phyloP scores from a whole-genome alignment of 306 rosid species.

The Citrullus colocynthis region DNA sequence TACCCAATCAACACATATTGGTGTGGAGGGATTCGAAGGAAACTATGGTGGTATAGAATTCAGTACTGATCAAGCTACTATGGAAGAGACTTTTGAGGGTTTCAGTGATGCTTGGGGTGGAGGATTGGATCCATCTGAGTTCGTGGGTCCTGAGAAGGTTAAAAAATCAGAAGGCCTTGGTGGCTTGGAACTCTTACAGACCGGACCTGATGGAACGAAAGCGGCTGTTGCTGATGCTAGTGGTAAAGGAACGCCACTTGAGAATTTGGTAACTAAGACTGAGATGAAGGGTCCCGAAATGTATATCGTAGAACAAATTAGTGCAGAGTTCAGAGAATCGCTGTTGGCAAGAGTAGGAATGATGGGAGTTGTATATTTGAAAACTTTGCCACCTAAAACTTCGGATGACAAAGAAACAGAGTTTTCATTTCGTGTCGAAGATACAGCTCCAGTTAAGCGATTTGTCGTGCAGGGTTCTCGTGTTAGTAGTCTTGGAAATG shows the following conservation, averaged over 20 bases:
- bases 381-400: conserved; percentile 63
- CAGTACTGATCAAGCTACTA: conserved; percentile 55
- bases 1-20: conserved; percentile 75
- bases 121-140: conserved; percentile 85
- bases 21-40: conserved; percentile 95
- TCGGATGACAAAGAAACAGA: conserved; percentile 82
- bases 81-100: conserved; percentile 82
- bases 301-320: conserved; percentile 63
- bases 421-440: conserved; percentile 77
- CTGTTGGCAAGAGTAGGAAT: conserved; percentile 76
- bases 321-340: conserved; percentile 85
- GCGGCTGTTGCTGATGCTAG: conserved; percentile 20
- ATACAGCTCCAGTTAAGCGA: conserved; percentile 61
- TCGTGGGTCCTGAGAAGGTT: conserved; percentile 52
- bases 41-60: conserved; percentile 91
- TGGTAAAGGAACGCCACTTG: conserved; percentile 53
- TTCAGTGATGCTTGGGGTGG: conserved; percentile 95
- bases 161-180: conserved; percentile 67
- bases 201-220: conserved; percentile 44
- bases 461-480: conserved; percentile 70
- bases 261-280: conserved; percentile 38
- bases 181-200: conserved; percentile 85
- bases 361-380: conserved; percentile 69
- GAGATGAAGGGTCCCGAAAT: conserved; percentile 94
- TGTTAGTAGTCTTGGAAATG: conserved; percentile 70